A percentile compares a stretch with the other conserved stretches of the same genome.
These are phyloP conservation scores for Colletotrichum lini DNA, from an alignment of 2,329 filamentous ascomycete species.

Conservation along the genomic window DNA sequence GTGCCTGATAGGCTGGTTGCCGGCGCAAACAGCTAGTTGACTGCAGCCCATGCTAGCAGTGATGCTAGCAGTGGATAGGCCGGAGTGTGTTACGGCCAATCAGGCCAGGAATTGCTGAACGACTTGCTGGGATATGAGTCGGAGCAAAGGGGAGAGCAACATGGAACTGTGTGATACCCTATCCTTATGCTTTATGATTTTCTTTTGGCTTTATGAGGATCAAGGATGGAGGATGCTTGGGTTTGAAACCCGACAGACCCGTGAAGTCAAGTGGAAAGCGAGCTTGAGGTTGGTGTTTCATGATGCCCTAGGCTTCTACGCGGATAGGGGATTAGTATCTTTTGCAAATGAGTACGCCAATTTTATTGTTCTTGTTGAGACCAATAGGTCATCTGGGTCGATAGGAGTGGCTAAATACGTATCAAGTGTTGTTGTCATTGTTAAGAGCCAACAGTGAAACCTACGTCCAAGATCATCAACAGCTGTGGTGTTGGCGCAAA, in stretches of 20 bases:
- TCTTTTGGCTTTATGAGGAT: not conserved
- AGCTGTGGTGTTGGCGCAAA: too few species aligned
- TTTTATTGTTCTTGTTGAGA: not conserved
- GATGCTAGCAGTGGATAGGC: too few species aligned
- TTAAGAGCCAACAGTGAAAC: too few species aligned
- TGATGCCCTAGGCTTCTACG: not conserved
- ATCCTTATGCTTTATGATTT: not conserved
- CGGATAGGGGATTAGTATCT: not conserved
- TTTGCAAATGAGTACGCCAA: not conserved
- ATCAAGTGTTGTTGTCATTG: too few species aligned
- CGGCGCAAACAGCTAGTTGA: not conserved
- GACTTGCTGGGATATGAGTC: not conserved
- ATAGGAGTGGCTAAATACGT: too few species aligned
- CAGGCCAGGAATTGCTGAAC: not conserved
- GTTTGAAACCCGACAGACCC: not conserved
- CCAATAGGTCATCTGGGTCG: too few species aligned
- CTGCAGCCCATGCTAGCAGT: too few species aligned
- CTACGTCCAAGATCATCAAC: too few species aligned
- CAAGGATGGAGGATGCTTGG: not conserved
- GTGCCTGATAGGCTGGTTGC: constrained; percentile 4
- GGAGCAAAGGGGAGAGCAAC: not conserved
- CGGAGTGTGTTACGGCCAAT: not conserved
- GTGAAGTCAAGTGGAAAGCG: not conserved
- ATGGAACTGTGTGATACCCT: constrained; percentile 11
- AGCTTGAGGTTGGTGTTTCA: not conserved